Evolutionary conservation across 2,329 filamentous ascomycete species (phyloP).

Genomic region (Colletotrichum sublineola): DNA sequence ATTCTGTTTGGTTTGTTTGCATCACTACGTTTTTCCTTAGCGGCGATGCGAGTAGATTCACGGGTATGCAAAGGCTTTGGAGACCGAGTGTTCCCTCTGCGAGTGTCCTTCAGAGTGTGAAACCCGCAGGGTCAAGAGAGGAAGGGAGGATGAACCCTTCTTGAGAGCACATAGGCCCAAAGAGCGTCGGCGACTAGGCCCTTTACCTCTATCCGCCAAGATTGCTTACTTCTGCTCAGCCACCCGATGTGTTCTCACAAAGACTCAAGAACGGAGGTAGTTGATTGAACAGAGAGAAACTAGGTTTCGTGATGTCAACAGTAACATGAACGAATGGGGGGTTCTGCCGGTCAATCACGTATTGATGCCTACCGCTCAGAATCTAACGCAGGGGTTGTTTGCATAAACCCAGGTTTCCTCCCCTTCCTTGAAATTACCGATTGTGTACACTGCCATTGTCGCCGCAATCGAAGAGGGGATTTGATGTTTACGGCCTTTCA

Average conservation of each 20-base stretch:
- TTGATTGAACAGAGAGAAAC: neutral
- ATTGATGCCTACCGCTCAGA: neutral
- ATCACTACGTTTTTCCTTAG: neutral
- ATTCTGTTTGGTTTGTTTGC: neutral
- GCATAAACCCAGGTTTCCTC: too few species aligned
- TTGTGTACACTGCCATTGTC: too few species aligned
- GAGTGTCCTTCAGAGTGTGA: neutral
- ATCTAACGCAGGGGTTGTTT: neutral
- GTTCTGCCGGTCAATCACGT: neutral
- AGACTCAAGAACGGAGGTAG: neutral
- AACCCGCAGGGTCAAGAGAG: neutral
- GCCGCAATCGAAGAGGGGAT: too few species aligned
- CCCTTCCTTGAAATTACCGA: too few species aligned
- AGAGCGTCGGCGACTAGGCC: neutral
- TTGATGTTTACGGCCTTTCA: too few species aligned
- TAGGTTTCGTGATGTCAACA: neutral
- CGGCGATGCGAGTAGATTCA: neutral
- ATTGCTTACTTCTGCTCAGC: neutral
- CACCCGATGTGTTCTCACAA: neutral
- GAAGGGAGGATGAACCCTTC: neutral
- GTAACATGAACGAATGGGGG: neutral
- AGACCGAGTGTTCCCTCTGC: neutral
- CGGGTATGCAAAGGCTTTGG: neutral
- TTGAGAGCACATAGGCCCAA: neutral
- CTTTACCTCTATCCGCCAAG: neutral